These are phyloP conservation scores for Metschnikowia santaceciliae DNA, from an alignment of 805 yeast species.

Conservation along the genomic window DNA sequence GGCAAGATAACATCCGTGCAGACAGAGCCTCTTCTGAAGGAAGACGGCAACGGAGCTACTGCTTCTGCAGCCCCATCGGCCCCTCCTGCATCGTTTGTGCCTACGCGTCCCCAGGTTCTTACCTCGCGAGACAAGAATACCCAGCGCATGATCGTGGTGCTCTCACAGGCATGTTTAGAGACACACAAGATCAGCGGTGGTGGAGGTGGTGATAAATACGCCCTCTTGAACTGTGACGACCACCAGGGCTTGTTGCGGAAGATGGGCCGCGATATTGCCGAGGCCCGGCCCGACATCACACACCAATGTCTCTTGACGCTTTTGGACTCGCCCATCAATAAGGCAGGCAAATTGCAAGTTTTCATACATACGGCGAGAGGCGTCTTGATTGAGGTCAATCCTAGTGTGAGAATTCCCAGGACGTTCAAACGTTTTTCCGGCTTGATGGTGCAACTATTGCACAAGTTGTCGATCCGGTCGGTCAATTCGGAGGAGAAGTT, in stretches of 20 bases:
- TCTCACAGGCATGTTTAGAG: conserved; percentile 92
- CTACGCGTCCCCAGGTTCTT: conserved; percentile 78
- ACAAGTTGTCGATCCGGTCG: conserved; percentile 86
- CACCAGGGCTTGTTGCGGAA: conserved; percentile 93
- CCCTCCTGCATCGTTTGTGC: conserved; percentile 67
- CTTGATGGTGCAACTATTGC: conserved; percentile 93
- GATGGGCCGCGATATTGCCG: conserved; percentile 96
- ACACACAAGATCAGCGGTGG: conserved; percentile 84
- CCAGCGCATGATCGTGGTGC: conserved; percentile 86
- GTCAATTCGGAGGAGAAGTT: conserved; percentile 94
- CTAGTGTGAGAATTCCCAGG: conserved; percentile 94
- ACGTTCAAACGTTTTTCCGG: conserved; percentile 98
- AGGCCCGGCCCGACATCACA: conserved; percentile 98
- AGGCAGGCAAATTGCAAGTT: conserved; percentile 95
- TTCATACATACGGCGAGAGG: conserved; percentile 95
- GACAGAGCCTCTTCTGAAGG: background rate
- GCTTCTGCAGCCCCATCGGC: conserved; percentile 8
- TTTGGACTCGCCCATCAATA: conserved; percentile 95
- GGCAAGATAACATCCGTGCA: conserved; percentile 2
- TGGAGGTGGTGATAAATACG: conserved; percentile 79
- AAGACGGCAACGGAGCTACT: background rate
- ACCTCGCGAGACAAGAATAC: conserved; percentile 83
- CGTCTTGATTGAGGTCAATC: conserved; percentile 92
- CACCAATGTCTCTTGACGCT: conserved; percentile 94
- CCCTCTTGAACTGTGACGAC: conserved; percentile 93